phyloP scores from a whole-genome alignment of 2,329 filamentous ascomycete species.

The Botrytis tulipae region DNA sequence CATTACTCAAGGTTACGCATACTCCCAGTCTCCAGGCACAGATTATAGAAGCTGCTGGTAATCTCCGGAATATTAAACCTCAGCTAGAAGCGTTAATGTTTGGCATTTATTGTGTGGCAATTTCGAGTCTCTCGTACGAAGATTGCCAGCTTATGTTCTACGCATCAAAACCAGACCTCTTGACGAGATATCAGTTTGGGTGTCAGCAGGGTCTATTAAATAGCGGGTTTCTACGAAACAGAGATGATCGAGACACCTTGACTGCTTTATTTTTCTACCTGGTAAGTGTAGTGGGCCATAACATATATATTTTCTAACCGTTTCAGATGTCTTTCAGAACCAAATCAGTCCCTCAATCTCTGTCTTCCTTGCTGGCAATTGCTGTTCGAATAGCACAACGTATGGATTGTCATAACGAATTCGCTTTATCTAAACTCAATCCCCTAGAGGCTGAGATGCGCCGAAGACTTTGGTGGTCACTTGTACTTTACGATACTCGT shows the following conservation, averaged over 20 bases:
- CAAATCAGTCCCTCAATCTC: constrained; percentile 55
- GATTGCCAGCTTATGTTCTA: constrained; percentile 50
- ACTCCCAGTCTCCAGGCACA: constrained; percentile 65
- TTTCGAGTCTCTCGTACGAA: constrained; percentile 52
- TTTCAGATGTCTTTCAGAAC: constrained; percentile 32
- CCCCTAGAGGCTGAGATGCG: constrained; percentile 67
- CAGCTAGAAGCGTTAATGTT: constrained; percentile 62
- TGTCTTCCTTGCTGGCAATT: constrained; percentile 62
- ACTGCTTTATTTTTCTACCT: constrained; percentile 54
- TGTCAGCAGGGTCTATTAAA: constrained; percentile 48
- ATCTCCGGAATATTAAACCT: constrained; percentile 53
- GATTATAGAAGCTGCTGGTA: constrained; percentile 60
- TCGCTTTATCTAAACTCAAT: constrained; percentile 44
- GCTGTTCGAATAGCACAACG: constrained; percentile 66
- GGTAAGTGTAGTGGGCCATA: constrained; percentile 40
- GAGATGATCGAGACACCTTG: constrained; percentile 45
- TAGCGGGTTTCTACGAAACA: constrained; percentile 43
- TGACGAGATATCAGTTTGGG: constrained; percentile 45
- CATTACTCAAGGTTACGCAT: constrained; percentile 70
- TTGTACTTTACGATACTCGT: constrained; percentile 66
- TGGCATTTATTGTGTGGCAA: constrained; percentile 62
- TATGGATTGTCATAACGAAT: constrained; percentile 67
- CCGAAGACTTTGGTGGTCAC: constrained; percentile 71
- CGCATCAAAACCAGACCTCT: constrained; percentile 41
- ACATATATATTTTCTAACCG: constrained; percentile 23